phyloP scores from a whole-genome alignment of 305 asterid genomes.

The Andrographis paniculata region DNA sequence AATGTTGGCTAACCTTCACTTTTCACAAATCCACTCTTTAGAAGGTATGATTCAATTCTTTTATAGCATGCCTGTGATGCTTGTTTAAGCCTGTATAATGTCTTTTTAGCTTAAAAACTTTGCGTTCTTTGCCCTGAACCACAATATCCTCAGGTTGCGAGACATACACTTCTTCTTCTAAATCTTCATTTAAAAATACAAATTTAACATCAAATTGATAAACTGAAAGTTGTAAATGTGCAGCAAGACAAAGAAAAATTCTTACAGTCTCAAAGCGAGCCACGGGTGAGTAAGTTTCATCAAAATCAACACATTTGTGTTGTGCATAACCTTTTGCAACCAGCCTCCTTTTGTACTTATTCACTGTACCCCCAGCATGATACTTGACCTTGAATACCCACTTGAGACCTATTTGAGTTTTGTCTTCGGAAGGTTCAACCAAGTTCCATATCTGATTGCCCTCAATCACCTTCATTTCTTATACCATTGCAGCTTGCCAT shows the following conservation, averaged over 20 bases:
- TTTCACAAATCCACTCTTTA: too few relatives aligned
- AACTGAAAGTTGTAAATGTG: neutral
- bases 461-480: too few relatives aligned
- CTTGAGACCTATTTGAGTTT: too few relatives aligned
- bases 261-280: too few relatives aligned
- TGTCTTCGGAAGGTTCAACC: neutral
- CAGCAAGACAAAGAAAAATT: neutral
- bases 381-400: too few relatives aligned
- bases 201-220: neutral
- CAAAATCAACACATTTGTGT: neutral
- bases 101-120: neutral
- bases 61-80: neutral
- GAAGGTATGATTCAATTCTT: too few relatives aligned
- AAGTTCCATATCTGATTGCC: neutral
- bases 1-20: too few relatives aligned
- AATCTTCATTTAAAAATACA: too few relatives aligned
- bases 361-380: neutral
- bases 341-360: neutral
- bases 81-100: neutral
- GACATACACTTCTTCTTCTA: too few relatives aligned
- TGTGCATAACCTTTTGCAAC: neutral
- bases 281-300: neutral
- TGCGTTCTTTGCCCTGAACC: neutral
- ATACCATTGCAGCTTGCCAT: too few relatives aligned
- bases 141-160: neutral